phyloP scores from a whole-genome alignment of 2,329 filamentous ascomycete genomes.

The Pseudogymnoascus sp. region DNA sequence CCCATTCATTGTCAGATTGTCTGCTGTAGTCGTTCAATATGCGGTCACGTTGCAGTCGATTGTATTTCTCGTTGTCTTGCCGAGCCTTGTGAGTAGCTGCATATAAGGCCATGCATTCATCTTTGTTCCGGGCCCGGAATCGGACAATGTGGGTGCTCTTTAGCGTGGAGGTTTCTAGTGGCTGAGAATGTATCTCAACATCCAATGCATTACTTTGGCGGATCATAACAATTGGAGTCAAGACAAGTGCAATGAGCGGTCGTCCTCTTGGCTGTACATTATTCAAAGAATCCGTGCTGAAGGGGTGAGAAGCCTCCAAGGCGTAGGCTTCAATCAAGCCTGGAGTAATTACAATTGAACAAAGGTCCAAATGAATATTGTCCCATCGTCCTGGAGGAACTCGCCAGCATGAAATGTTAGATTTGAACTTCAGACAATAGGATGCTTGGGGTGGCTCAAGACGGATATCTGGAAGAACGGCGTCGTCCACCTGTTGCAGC shows the following conservation, averaged over 20 bases:
- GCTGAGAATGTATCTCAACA: constrained; percentile 84
- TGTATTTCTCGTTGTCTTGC: constrained; percentile 88
- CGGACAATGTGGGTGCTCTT: constrained; percentile 62
- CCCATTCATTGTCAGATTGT: constrained; percentile 35
- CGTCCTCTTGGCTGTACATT: constrained; percentile 22
- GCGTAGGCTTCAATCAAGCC: constrained; percentile 52
- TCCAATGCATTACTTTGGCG: constrained; percentile 87
- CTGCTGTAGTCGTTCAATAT: constrained; percentile 62
- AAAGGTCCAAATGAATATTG: constrained; percentile 43
- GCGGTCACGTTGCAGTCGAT: constrained; percentile 55
- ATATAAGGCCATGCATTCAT: constrained; percentile 77
- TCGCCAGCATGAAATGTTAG: constrained; percentile 54
- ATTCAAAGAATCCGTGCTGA: not conserved
- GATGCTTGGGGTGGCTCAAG: not conserved
- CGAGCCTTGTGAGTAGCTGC: constrained; percentile 78
- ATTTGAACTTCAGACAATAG: constrained; percentile 35
- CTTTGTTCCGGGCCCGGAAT: constrained; percentile 70
- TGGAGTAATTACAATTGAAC: constrained; percentile 48
- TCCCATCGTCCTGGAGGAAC: constrained; percentile 53
- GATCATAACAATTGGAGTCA: constrained; percentile 85
- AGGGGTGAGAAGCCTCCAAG: constrained; percentile 30
- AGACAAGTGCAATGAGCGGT: constrained; percentile 63
- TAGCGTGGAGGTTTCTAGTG: constrained; percentile 63
- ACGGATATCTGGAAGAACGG: constrained; percentile 12
- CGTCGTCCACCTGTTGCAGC: constrained; percentile 34